Conservation (phyloP, 2,329 filamentous ascomycete species). For the Colletotrichum graminicola region DNA sequence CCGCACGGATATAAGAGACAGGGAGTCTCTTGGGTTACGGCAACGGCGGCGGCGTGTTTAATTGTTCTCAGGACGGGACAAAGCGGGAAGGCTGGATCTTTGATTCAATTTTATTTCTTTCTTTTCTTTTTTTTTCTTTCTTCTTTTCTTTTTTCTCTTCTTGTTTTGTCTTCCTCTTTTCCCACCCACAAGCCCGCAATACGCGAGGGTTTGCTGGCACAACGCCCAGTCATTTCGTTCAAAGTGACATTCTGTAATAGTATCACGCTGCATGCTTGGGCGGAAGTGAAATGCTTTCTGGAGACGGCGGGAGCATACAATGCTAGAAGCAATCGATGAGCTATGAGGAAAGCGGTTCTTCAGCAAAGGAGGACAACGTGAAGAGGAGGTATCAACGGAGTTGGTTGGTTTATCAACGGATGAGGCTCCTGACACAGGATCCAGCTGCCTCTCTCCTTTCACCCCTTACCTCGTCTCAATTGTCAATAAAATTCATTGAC, state of each 20-base stretch:
- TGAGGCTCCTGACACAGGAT: background rate
- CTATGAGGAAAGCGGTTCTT: background rate
- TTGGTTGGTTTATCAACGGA: background rate
- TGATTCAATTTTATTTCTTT: background rate
- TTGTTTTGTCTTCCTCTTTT: background rate
- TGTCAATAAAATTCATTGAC: background rate
- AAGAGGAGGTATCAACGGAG: background rate
- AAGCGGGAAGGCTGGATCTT: constrained; percentile 19
- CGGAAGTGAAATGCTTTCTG: constrained; percentile 12
- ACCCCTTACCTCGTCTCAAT: background rate
- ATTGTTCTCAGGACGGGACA: constrained; percentile 12
- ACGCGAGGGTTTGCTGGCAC: background rate
- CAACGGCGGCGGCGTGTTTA: constrained; percentile 1
- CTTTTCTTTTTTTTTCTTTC: constrained; percentile 5
- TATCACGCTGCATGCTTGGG: constrained; percentile 28
- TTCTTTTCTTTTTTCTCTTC: background rate
- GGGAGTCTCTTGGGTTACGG: constrained; percentile 19
- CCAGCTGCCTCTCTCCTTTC: background rate
- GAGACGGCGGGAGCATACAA: background rate
- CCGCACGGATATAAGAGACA: constrained; percentile 22
- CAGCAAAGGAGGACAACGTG: background rate
- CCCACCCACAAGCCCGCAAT: background rate
- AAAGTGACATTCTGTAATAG: constrained; percentile 25
- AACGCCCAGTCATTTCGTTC: constrained; percentile 13
- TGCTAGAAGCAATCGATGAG: constrained; percentile 9